Evolutionary conservation across 1,284 basidiomycete species (phyloP), one percentile per base, ranked within the genome.

Genomic region (Gomphus bonarii): DNA sequence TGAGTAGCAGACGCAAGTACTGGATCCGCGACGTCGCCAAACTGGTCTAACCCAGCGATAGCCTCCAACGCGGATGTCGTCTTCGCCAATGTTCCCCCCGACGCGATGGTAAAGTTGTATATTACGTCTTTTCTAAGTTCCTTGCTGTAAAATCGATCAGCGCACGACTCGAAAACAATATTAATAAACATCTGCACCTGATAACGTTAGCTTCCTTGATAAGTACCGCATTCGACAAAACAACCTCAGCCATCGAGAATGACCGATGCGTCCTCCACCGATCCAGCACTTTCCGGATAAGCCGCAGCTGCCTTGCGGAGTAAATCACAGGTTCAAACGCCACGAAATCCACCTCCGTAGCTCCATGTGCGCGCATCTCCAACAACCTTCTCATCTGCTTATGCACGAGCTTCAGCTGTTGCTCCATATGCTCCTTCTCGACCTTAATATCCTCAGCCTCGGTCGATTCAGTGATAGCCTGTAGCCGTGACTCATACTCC

Each of bases 131-230:
- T 93, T 35, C 80, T 77, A 46, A 97, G 80, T 68, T 93, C 88
- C 65, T 85, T 86, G 70, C 91, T 95, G 66, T 58, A 22, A 25
- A 28, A 10, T 30, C 36, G 33, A 65, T 64, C 54, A 60, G 59
- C 14, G 43, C 44, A 12, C 11, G 12, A 16, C 33, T 40, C 11
- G 33, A 44, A 8, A 20, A n/a, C n/a, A 25, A 25, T 60, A 61
- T 61, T 58, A 12, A 44, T 57, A 28, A 46, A 50, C 25, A 38
- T 51, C 65, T 79, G 60, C 62, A 90, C 91, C 90, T 91, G 64
- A 95, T 88, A 42, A 95, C 80, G 67, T 98, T 98, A 9, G 94
- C 95, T 71, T 99, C 95, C 69, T 95, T 95, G 44, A 99, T 75
- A 54, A 88, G 70, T 0, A 94, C 86, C 4, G 95, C 95, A 66